Evolutionary conservation across 1,139 yeast genomes (phyloP).

Genomic region (Taphrina deformans): DNA sequence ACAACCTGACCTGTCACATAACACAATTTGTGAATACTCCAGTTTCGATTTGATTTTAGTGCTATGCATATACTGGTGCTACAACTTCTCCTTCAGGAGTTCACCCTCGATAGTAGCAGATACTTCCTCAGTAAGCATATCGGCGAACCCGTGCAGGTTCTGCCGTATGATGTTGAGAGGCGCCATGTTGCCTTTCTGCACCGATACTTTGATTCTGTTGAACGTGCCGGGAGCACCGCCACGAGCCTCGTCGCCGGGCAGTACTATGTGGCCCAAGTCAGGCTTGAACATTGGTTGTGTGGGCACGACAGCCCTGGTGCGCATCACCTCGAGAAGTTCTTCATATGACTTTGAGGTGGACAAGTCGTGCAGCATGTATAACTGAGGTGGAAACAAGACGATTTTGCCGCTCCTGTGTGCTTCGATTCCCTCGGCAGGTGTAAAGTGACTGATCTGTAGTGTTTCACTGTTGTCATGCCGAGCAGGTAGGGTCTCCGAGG

Average conservation of each 20-base stretch:
- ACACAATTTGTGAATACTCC: not conserved
- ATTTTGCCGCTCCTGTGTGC: constrained; percentile 18
- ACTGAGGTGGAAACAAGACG: constrained; percentile 23
- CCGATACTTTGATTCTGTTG: constrained; percentile 9
- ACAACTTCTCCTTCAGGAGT: constrained; percentile 1
- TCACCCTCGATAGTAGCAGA: not conserved
- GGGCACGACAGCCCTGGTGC: constrained; percentile 4
- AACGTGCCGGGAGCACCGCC: constrained; percentile 15
- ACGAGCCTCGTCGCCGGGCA: constrained; percentile 25
- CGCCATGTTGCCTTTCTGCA: not conserved
- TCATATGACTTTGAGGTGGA: constrained; percentile 6
- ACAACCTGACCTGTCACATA: not conserved
- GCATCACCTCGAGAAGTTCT: constrained; percentile 5
- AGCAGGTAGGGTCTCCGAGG: constrained; percentile 24
- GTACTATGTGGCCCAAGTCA: constrained; percentile 5
- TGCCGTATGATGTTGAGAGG: not conserved
- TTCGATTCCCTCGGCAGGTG: constrained; percentile 19
- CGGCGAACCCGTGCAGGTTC: constrained; percentile 5
- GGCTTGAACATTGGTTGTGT: constrained; percentile 11
- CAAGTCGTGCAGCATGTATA: constrained; percentile 29
- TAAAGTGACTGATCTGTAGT: constrained; percentile 16
- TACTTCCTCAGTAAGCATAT: not conserved
- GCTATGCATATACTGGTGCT: not conserved
- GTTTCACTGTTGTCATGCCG: constrained; percentile 28
- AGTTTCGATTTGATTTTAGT: not conserved